A percentile compares a stretch with the other conserved stretches of the same genome.
Conservation (phyloP, 306 rosid genomes). For the Vigna mungo region DNA sequence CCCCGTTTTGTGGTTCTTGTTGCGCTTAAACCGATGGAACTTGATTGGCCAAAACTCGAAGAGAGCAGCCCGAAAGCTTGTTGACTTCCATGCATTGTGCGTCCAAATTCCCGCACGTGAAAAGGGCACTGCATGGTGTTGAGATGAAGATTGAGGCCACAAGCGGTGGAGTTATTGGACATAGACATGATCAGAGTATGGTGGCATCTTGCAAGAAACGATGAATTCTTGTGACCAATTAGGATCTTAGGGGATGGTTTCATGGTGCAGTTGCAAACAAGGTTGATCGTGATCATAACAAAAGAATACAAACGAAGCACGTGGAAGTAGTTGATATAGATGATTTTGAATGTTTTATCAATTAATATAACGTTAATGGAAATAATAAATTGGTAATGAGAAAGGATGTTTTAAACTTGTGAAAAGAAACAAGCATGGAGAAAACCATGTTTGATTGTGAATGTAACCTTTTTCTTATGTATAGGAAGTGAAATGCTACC, state of each 20-base stretch:
- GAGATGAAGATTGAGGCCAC: slow-evolving; percentile 44
- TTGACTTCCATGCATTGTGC: slow-evolving; percentile 43
- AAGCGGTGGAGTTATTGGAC: slow-evolving; percentile 1
- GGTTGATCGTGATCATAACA: slow-evolving; percentile 53
- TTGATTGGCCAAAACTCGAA: slow-evolving; percentile 55
- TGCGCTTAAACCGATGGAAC: slow-evolving; percentile 40
- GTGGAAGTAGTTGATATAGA: slow-evolving; percentile 29
- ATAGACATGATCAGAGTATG: slow-evolving; percentile 36
- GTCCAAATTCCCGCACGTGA: slow-evolving; percentile 49
- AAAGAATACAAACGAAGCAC: slow-evolving; percentile 1
- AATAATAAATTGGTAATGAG: neutral
- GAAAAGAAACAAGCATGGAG: slow-evolving; percentile 30
- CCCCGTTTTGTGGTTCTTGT: slow-evolving; percentile 38
- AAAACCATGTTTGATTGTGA: neutral
- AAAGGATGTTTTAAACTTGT: neutral
- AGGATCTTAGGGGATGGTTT: slow-evolving; percentile 71
- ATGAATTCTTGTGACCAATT: slow-evolving; percentile 54
- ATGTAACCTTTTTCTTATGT: neutral
- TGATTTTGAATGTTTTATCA: neutral
- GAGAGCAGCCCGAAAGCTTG: slow-evolving; percentile 49
- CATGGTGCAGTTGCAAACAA: slow-evolving; percentile 62
- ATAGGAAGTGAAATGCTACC: slow-evolving; percentile 38
- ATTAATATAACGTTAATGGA: no score
- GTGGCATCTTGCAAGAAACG: slow-evolving; percentile 49
- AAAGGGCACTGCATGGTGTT: slow-evolving; percentile 43